Percentiles rank a stretch among this genome's conserved stretches.
Evolutionary conservation across 164 flowering plant genomes (phyloP).

Genomic region (Umbellularia californica): DNA sequence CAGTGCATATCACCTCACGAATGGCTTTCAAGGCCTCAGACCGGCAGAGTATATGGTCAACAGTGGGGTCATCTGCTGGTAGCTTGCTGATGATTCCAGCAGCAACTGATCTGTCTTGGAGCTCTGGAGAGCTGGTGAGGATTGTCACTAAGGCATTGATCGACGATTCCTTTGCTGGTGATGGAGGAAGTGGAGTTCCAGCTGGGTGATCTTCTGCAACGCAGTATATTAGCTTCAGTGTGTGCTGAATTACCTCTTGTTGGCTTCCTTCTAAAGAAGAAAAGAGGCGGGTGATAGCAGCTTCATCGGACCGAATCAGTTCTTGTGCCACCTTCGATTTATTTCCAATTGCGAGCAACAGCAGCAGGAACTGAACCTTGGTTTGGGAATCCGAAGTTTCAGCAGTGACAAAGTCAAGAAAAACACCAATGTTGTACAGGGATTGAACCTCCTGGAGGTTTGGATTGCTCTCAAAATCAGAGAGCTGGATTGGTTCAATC

Average conservation of each 20-base stretch:
- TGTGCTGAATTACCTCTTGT: slow-evolving; percentile 3
- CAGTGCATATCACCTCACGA: slow-evolving; percentile 20
- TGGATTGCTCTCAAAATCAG: slow-evolving; percentile 14
- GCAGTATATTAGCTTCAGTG: slow-evolving; percentile 23
- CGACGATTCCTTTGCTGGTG: slow-evolving; percentile 15
- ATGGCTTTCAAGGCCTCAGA: slow-evolving; percentile 26
- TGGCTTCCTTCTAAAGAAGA: slow-evolving; percentile 6
- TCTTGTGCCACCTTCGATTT: slow-evolving; percentile 16
- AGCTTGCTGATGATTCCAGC: slow-evolving; percentile 23
- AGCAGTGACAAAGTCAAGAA: slow-evolving; percentile 6
- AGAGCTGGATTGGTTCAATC: slow-evolving; percentile 12
- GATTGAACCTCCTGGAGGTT: slow-evolving; percentile 19
- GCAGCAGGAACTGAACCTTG: slow-evolving; percentile 11
- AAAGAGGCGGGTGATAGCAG: slow-evolving; percentile 15
- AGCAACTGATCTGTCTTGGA: slow-evolving; percentile 22
- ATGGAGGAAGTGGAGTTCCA: slow-evolving; percentile 25
- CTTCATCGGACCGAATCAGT: slow-evolving; percentile 5
- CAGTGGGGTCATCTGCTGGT: slow-evolving; percentile 16
- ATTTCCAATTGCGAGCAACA: slow-evolving; percentile 15
- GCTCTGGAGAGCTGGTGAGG: slow-evolving; percentile 21
- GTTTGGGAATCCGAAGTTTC: slow-evolving; percentile 4
- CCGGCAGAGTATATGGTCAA: slow-evolving; percentile 19
- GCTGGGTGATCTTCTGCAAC: slow-evolving; percentile 18
- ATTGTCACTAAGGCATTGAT: slow-evolving; percentile 21
- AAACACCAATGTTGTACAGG: slow-evolving; percentile 14